Conservation (phyloP, 2,329 filamentous ascomycete genomes). For the Davidsoniella eucalypti region DNA sequence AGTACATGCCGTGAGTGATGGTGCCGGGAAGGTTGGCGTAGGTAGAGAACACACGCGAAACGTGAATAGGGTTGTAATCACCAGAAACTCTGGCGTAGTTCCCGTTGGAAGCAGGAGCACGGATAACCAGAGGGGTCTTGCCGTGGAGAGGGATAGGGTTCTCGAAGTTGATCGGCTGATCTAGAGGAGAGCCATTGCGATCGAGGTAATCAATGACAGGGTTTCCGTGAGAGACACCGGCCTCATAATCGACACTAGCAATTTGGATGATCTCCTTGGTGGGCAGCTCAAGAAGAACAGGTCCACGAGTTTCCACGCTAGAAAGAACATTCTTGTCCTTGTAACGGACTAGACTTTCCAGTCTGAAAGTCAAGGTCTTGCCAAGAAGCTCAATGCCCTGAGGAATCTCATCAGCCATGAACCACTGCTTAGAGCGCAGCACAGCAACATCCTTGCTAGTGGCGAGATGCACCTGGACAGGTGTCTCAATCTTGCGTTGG, state of each 20-base stretch:
- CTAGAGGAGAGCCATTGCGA: conserved; percentile 78
- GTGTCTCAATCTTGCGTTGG: conserved; percentile 90
- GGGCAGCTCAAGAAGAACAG: conserved; percentile 84
- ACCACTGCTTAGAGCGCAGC: conserved; percentile 94
- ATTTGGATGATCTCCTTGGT: conserved; percentile 97
- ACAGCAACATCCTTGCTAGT: conserved; percentile 87
- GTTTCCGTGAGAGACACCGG: conserved; percentile 82
- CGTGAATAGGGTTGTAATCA: conserved; percentile 98
- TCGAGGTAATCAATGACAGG: conserved; percentile 92
- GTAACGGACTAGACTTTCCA: conserved; percentile 80
- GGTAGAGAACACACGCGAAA: conserved; percentile 87
- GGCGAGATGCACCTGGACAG: conserved; percentile 78
- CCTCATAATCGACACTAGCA: conserved; percentile 90
- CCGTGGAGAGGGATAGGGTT: conserved; percentile 92
- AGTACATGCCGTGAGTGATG: conserved; percentile 99
- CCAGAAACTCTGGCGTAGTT: conserved; percentile 95
- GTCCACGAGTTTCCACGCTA: conserved; percentile 77
- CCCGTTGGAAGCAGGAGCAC: conserved; percentile 90
- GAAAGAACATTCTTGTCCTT: conserved; percentile 91
- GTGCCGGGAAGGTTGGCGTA: conserved; percentile 93
- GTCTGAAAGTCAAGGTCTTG: conserved; percentile 88
- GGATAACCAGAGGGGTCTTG: conserved; percentile 73
- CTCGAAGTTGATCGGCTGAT: conserved; percentile 94
- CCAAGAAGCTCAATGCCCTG: conserved; percentile 74
- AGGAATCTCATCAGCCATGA: conserved; percentile 55